Conservation (phyloP, 2,329 filamentous ascomycete genomes). For the Fusarium oxysporum region DNA sequence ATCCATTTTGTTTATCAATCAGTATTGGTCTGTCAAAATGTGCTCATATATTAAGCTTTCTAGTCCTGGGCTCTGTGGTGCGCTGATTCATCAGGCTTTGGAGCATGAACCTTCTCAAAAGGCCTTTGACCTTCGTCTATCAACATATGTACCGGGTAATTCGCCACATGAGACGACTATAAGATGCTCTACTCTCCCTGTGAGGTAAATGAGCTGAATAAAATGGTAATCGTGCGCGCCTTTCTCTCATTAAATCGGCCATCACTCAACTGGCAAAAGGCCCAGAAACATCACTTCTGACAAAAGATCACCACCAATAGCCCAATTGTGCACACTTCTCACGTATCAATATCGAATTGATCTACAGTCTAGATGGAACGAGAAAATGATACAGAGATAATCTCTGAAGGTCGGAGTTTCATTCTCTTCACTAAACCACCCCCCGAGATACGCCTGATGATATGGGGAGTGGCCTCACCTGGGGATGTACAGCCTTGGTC, state of each 20-base stretch:
- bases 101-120: neutral
- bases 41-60: neutral
- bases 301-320: neutral
- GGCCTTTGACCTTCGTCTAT: neutral
- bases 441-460: neutral
- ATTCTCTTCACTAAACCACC: neutral
- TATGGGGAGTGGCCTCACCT: constrained; percentile 6
- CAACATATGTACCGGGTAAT: neutral
- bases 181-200: neutral
- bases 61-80: neutral
- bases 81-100: neutral
- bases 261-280: neutral
- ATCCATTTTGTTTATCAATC: fast-evolving
- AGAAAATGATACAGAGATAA: no score
- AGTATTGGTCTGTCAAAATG: neutral
- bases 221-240: fast-evolving
- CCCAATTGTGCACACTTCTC: no score
- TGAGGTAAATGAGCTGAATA: no score
- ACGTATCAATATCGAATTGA: neutral
- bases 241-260: neutral
- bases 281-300: no score
- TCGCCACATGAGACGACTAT: neutral
- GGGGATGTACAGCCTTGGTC: neutral
- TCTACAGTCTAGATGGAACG: neutral
- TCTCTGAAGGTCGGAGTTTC: neutral